Evolutionary conservation across 2,329 filamentous ascomycete species (phyloP), one percentile per base, ranked within the genome.

Genomic region (Coniochaeta prunicola): DNA sequence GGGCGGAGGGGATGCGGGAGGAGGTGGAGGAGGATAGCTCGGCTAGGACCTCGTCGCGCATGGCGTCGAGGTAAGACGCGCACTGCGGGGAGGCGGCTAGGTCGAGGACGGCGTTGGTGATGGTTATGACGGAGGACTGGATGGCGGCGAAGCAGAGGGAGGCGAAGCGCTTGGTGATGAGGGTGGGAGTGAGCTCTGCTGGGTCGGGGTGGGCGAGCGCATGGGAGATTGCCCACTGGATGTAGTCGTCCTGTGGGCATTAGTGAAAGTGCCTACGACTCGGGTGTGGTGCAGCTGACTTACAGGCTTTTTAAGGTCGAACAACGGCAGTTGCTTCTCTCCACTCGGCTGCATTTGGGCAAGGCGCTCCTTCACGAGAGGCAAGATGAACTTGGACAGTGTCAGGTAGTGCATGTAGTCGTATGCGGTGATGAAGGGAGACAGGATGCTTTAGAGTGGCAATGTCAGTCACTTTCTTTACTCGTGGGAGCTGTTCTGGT

Each of bases 151-250:
- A 74, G 59, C 66, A 63, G 19, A 73, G 67, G 12, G 71, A 67
- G 0, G 67, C 62, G 31, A 74, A 68, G 1, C 70, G 69, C 53
- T 65, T 64, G 9, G 70, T 62, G 59, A 73, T 71, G 33, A 75
- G 66, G 21, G 66, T 64, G 2, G 69, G 61, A 4, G 67, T 65
- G 19, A 70, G 64, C 53, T 71, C 66, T n/a, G 57, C 53, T 8
- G 65, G 64, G 59, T 71, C 65, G 48, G 62, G 38, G 58, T 71
- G 69, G 12, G 63, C 59, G 13, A 69, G 60, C 13, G 72, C 72
- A 59, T 75, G 70, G 55, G 68, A 62, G 21, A 76, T 69, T 1
- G 68, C 69, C 73, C 73, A 76, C 62, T 74, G 70, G 12, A 76
- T 64, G 59, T 74, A 76, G 61, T 76, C 73, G 57, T 72, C 70